Percentiles rank a stretch among this genome's conserved stretches.
These are phyloP conservation scores for Conringia planisiliqua DNA, from an alignment of 345 rosid species.

Conservation along the genomic window DNA sequence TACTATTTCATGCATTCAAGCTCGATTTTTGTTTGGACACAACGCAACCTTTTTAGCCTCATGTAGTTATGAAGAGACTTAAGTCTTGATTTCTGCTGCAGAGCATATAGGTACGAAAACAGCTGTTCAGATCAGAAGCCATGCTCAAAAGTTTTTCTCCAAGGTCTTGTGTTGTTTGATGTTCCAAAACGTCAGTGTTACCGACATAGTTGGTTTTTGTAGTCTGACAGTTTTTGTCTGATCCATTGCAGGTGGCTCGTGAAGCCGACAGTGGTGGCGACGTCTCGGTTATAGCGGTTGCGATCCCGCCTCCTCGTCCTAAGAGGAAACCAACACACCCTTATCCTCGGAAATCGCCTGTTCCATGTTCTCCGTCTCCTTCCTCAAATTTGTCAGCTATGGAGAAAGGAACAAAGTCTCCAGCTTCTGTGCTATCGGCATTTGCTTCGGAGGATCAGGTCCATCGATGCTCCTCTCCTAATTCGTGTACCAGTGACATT, in stretches of 20 bases:
- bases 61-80: neutral
- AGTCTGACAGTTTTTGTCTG: neutral
- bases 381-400: constrained; percentile 38
- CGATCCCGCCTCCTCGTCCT: constrained; percentile 91
- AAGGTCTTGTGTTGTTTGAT: constrained; percentile 46
- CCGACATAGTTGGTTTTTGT: neutral
- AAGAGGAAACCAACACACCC: constrained; percentile 83
- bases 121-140: constrained; percentile 94
- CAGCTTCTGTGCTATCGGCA: constrained; percentile 57
- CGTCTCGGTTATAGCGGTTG: constrained; percentile 43
- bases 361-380: constrained; percentile 31
- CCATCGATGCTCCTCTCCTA: constrained; percentile 53
- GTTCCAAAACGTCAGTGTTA: neutral
- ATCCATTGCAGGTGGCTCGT: constrained; percentile 53
- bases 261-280: constrained; percentile 36
- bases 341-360: constrained; percentile 68
- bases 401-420: constrained; percentile 54
- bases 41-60: neutral
- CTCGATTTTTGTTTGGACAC: neutral
- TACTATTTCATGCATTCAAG: constrained; percentile 5
- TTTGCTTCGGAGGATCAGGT: constrained; percentile 46
- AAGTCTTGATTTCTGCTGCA: constrained; percentile 39
- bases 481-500: constrained; percentile 51
- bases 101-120: constrained; percentile 86
- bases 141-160: constrained; percentile 93